Percentiles rank a stretch among this genome's conserved stretches.
Evolutionary conservation across 768 basidiomycete species (phyloP).

Genomic region (Boletus sensibilis): DNA sequence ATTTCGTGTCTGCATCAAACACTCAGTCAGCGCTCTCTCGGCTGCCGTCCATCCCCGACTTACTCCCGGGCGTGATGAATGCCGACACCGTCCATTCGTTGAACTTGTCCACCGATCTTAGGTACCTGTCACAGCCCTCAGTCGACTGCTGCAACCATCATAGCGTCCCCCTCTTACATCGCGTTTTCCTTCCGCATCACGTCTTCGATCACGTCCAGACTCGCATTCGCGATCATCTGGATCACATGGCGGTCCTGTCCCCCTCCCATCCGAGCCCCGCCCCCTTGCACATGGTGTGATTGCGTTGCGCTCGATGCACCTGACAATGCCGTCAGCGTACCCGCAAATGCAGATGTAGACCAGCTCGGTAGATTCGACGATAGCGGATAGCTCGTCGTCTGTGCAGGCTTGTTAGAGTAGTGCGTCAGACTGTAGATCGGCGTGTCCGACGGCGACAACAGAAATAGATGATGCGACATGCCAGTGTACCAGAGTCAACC

Average conservation of each 20-base stretch:
- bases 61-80: slow-evolving; percentile 93
- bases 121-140: slow-evolving; percentile 62
- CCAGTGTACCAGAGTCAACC: slow-evolving; percentile 1
- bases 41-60: slow-evolving; percentile 28
- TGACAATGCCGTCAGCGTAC: slow-evolving; percentile 82
- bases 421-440: slow-evolving; percentile 84
- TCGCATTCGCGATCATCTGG: slow-evolving; percentile 98
- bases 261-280: slow-evolving; percentile 66
- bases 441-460: slow-evolving; percentile 83
- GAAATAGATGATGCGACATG: slow-evolving; percentile 87
- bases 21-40: background rate
- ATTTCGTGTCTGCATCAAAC: slow-evolving; percentile 76
- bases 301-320: slow-evolving; percentile 79
- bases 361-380: slow-evolving; percentile 84
- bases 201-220: slow-evolving; percentile 93
- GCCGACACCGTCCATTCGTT: slow-evolving; percentile 99
- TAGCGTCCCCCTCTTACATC: slow-evolving; percentile 56
- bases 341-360: slow-evolving; percentile 90
- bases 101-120: slow-evolving; percentile 94
- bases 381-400: slow-evolving; percentile 60
- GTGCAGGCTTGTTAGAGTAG: slow-evolving; percentile 71
- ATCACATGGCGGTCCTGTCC: slow-evolving; percentile 91
- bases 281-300: slow-evolving; percentile 57
- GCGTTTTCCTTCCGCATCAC: slow-evolving; percentile 77
- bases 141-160: slow-evolving; percentile 9